Evolutionary conservation across 768 basidiomycete species (phyloP).

Genomic region (Suillus subalutaceus): DNA sequence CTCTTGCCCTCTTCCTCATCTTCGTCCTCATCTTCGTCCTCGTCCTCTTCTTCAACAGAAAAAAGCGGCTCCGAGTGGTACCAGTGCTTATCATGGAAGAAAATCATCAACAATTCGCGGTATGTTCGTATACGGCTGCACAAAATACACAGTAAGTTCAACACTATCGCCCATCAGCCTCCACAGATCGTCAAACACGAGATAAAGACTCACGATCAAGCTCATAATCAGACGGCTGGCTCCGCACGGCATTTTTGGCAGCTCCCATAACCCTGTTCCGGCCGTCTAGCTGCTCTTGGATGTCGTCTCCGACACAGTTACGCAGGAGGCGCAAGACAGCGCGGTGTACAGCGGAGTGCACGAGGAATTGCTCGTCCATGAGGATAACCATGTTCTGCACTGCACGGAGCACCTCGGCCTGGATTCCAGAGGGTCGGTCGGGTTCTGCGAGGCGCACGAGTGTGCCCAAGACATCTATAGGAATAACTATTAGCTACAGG

Average conservation of each 20-base stretch:
- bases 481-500: constrained; percentile 8
- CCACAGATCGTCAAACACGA: background rate
- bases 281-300: constrained; percentile 87
- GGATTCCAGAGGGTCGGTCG: constrained; percentile 88
- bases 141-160: constrained; percentile 87
- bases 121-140: constrained; percentile 91
- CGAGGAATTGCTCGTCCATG: constrained; percentile 91
- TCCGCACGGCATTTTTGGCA: constrained; percentile 66
- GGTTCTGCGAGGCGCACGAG: constrained; percentile 85
- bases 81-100: constrained; percentile 95
- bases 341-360: constrained; percentile 88
- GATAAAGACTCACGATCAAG: constrained; percentile 69
- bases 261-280: constrained; percentile 79
- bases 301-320: constrained; percentile 89
- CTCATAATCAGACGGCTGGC: constrained; percentile 86
- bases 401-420: constrained; percentile 83
- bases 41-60: constrained; percentile 75
- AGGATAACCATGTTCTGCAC: constrained; percentile 92
- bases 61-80: constrained; percentile 77
- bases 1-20: constrained; percentile 29
- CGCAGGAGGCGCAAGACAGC: constrained; percentile 84
- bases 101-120: constrained; percentile 92
- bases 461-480: constrained; percentile 74
- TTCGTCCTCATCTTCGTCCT: constrained; percentile 58
- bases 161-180: constrained; percentile 55